Percentiles rank a stretch among this genome's conserved stretches.
Evolutionary conservation across 768 basidiomycete genomes (phyloP).

Genomic region (Pluteus cervinus): DNA sequence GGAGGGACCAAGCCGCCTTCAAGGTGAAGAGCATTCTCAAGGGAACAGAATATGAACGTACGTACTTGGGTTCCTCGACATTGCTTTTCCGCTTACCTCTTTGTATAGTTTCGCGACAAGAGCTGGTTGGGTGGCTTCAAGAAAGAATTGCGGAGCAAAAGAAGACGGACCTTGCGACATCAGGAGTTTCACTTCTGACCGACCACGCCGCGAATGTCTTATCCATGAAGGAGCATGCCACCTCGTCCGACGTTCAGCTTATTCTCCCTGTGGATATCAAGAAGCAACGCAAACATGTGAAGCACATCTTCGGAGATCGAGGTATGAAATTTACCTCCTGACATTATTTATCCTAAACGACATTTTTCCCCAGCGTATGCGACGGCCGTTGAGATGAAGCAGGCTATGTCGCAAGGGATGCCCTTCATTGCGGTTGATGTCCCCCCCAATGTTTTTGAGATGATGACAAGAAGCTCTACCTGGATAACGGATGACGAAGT

Average conservation of each 20-base stretch:
- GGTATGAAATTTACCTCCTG: conserved; percentile 31
- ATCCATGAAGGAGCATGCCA: conserved; percentile 30
- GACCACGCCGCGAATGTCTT: conserved; percentile 29
- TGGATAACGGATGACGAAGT: conserved; percentile 76
- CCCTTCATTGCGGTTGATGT: conserved; percentile 75
- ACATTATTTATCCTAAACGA: background rate
- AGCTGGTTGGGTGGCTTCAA: conserved; percentile 70
- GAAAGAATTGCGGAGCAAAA: conserved; percentile 78
- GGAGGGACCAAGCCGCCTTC: conserved; percentile 62
- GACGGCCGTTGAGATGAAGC: conserved; percentile 49
- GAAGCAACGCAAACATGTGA: conserved; percentile 69
- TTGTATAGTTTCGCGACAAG: conserved; percentile 44
- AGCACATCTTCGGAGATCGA: conserved; percentile 63
- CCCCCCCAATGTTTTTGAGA: conserved; percentile 50
- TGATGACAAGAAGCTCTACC: conserved; percentile 44
- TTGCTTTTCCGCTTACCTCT: conserved; percentile 1
- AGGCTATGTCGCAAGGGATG: conserved; percentile 51
- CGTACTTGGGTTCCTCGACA: conserved; percentile 11
- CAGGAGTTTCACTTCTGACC: conserved; percentile 43
- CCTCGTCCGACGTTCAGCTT: conserved; percentile 49
- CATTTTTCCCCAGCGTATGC: conserved; percentile 50
- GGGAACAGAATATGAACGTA: conserved; percentile 71
- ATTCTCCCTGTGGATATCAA: conserved; percentile 64
- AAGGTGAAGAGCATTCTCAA: conserved; percentile 80
- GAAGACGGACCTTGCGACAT: conserved; percentile 60